These are phyloP conservation scores for Asclepias syriaca DNA, from an alignment of 257 asterid genomes.

Conservation along the genomic window DNA sequence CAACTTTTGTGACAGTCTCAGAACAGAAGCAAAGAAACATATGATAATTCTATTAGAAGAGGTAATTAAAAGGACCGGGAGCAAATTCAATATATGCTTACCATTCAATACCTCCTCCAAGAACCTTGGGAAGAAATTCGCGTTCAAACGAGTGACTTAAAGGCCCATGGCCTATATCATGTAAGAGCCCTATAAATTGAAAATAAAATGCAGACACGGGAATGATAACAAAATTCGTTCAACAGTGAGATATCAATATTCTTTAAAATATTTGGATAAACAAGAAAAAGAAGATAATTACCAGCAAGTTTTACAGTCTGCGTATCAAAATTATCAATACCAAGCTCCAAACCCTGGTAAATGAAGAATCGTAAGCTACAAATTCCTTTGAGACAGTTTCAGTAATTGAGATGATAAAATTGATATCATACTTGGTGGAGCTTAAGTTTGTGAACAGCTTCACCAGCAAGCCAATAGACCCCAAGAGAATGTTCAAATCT, in stretches of 20 bases:
- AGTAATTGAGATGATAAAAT: conserved; percentile 16
- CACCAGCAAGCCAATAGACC: conserved; percentile 90
- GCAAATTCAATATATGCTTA: conserved; percentile 20
- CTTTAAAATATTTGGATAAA: not conserved
- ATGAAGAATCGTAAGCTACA: conserved; percentile 10
- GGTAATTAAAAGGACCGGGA: not conserved
- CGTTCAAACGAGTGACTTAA: conserved; percentile 91
- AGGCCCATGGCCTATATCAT: conserved; percentile 97
- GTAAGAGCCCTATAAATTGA: conserved; percentile 65
- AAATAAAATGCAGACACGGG: conserved; percentile 7
- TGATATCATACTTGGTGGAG: conserved; percentile 48
- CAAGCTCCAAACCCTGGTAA: conserved; percentile 84
- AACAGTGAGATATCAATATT: not conserved
- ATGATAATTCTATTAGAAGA: not conserved
- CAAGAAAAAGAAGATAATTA: conserved; percentile 10
- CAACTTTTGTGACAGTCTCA: not conserved
- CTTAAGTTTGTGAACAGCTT: conserved; percentile 69
- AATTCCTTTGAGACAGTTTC: conserved; percentile 12
- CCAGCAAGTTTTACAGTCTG: conserved; percentile 93
- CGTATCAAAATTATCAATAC: conserved; percentile 68
- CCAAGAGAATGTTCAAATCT: conserved; percentile 81
- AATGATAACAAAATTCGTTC: not conserved
- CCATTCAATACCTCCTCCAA: conserved; percentile 53
- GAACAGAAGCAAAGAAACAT: not conserved
- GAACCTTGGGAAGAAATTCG: conserved; percentile 78